These are phyloP conservation scores for Eutypa lata DNA, from an alignment of 2,329 filamentous ascomycete species.

Conservation along the genomic window DNA sequence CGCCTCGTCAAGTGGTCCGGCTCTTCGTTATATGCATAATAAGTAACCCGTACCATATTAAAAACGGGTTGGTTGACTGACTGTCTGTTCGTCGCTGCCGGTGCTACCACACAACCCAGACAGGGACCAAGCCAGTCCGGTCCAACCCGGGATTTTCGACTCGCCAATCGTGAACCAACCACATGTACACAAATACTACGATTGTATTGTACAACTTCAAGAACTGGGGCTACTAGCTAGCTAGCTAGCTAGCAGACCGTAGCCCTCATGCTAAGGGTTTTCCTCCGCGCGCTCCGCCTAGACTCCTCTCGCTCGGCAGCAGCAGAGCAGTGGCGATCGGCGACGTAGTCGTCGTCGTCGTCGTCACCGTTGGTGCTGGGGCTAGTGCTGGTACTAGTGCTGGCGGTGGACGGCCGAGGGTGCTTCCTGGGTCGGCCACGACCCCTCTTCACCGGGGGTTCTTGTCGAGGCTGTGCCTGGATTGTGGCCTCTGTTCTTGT, in stretches of 20 bases:
- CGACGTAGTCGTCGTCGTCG: constrained; percentile 1
- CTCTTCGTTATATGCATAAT: no score
- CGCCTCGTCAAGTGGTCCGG: no score
- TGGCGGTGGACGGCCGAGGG: neutral
- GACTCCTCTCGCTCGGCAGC: constrained; percentile 10
- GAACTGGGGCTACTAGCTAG: no score
- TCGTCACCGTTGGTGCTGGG: neutral
- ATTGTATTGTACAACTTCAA: no score
- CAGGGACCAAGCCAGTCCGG: no score
- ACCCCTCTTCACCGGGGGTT: constrained; percentile 15
- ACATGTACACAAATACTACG: no score
- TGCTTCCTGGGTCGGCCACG: constrained; percentile 21
- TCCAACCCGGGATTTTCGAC: no score
- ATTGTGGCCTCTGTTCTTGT: neutral
- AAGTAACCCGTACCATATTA: no score
- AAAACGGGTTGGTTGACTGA: no score
- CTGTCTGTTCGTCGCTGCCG: no score
- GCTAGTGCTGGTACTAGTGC: neutral
- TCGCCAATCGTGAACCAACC: no score
- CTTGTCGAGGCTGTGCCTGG: neutral
- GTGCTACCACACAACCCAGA: no score
- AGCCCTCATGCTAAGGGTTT: constrained; percentile 16
- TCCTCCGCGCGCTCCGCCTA: constrained; percentile 18
- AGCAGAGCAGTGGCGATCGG: neutral
- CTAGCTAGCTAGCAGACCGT: constrained; percentile 8